phyloP scores from a whole-genome alignment of 352 stramenopile species.

The Pythium vanterpoolii region DNA sequence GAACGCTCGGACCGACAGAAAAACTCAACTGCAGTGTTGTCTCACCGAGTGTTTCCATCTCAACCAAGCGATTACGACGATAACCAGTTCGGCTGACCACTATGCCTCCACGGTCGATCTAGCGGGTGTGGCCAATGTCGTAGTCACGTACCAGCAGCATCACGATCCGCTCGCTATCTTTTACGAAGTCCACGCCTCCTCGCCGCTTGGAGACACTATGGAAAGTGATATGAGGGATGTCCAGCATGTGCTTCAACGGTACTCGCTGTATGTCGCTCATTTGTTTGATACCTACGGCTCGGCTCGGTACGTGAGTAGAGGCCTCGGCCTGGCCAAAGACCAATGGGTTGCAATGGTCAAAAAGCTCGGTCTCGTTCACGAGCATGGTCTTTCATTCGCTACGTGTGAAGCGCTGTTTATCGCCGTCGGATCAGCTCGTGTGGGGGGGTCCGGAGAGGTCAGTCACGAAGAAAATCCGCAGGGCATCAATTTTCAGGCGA shows the following conservation, averaged over 20 bases:
- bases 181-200: slow-evolving; percentile 17
- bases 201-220: neutral
- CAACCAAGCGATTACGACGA: slow-evolving; percentile 29
- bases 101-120: neutral
- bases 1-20: neutral
- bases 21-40: slow-evolving; percentile 22
- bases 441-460: too few relatives aligned
- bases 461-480: neutral
- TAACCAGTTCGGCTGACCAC: neutral
- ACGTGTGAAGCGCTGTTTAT: slow-evolving; percentile 6
- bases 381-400: neutral
- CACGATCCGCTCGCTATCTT: slow-evolving; percentile 8
- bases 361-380: slow-evolving; percentile 21
- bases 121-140: neutral
- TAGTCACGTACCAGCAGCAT: neutral
- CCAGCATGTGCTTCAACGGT: slow-evolving; percentile 36
- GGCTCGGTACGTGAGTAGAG: slow-evolving; percentile 11
- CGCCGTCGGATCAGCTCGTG: neutral
- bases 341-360: slow-evolving; percentile 35
- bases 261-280: slow-evolving; percentile 37
- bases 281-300: slow-evolving; percentile 41
- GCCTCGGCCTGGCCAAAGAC: slow-evolving; percentile 6
- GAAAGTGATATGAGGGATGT: slow-evolving; percentile 6
- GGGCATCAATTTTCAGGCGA: neutral
- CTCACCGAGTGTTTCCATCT: slow-evolving; percentile 45